Percentiles rank a stretch among this genome's conserved stretches.
phyloP scores from a whole-genome alignment of 768 basidiomycete genomes.

The Zangia roseola region DNA sequence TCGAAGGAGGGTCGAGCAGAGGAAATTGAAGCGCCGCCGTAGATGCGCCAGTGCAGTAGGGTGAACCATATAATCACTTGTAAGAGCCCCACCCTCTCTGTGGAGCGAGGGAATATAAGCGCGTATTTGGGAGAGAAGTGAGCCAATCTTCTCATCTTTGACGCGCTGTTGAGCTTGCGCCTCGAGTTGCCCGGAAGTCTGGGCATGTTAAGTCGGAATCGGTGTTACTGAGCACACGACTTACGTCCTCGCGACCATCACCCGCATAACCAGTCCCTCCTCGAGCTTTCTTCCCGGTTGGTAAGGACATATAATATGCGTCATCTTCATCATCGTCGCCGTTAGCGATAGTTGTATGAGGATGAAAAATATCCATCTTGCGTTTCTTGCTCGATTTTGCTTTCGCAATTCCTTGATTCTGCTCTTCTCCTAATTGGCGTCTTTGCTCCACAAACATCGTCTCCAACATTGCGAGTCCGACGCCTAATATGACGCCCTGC shows the following conservation, averaged over 20 bases:
- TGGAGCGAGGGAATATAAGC: conserved; percentile 80
- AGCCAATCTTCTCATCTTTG: conserved; percentile 74
- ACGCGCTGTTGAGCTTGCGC: conserved; percentile 69
- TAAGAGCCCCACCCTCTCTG: conserved; percentile 69
- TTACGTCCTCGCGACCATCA: conserved; percentile 78
- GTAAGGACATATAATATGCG: conserved; percentile 40
- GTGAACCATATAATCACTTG: conserved; percentile 90
- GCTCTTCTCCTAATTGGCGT: conserved; percentile 32
- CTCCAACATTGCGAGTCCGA: conserved; percentile 87
- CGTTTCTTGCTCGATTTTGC: conserved; percentile 40
- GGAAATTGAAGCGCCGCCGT: conserved; percentile 84
- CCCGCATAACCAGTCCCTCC: conserved; percentile 90
- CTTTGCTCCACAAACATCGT: conserved; percentile 60
- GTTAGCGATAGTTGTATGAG: conserved; percentile 19
- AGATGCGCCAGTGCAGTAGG: conserved; percentile 92
- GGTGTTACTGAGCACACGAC: conserved; percentile 26
- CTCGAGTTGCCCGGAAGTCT: conserved; percentile 81
- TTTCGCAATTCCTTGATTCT: conserved; percentile 24
- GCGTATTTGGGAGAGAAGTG: conserved; percentile 69
- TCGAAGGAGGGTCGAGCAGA: conserved; percentile 80
- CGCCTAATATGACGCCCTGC: conserved; percentile 88
- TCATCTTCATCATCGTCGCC: conserved; percentile 58
- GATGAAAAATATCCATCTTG: conserved; percentile 34
- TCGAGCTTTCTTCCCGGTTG: conserved; percentile 62
- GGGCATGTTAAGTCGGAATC: conserved; percentile 5